Evolutionary conservation across 371 early-diverging fungal species (phyloP).

Genomic region (Sporodiniella umbellata): DNA sequence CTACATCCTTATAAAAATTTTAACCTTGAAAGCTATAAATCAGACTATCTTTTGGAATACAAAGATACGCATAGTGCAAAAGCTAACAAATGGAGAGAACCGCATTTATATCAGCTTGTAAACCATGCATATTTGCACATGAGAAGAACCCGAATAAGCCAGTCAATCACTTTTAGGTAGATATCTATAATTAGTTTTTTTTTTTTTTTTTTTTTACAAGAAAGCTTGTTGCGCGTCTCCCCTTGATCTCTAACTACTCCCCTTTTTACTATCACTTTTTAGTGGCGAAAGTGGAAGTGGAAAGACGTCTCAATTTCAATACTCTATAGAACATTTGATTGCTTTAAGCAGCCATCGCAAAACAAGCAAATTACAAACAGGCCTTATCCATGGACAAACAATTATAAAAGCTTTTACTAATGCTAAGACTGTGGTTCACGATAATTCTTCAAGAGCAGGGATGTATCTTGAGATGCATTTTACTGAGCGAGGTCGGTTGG

Average conservation of each 20-base stretch:
- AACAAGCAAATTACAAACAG: conserved; percentile 71
- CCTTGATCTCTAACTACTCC: conserved; percentile 3
- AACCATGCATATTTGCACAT: conserved; percentile 67
- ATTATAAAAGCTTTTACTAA: conserved; percentile 81
- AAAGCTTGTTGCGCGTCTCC: background rate
- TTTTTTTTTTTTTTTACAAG: no score
- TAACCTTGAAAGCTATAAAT: conserved; percentile 4
- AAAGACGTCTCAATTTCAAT: conserved; percentile 69
- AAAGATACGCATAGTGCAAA: conserved; percentile 48
- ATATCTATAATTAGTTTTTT: conserved; percentile 1
- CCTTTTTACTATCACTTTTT: conserved; percentile 5
- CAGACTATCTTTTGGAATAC: conserved; percentile 31
- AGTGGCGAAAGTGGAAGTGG: conserved; percentile 90
- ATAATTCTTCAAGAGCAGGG: conserved; percentile 83
- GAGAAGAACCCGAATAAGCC: conserved; percentile 80
- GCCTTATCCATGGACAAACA: conserved; percentile 64
- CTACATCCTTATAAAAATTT: conserved; percentile 30
- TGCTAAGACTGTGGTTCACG: conserved; percentile 71
- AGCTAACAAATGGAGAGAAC: conserved; percentile 29
- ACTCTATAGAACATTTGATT: conserved; percentile 65
- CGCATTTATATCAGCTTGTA: conserved; percentile 77
- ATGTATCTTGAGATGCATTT: conserved; percentile 87
- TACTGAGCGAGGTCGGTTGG: conserved; percentile 78
- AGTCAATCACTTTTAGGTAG: conserved; percentile 67
- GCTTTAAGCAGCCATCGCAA: conserved; percentile 74